These are phyloP conservation scores for Berberis thunbergii DNA, from an alignment of 164 flowering plant genomes.

Conservation along the genomic window DNA sequence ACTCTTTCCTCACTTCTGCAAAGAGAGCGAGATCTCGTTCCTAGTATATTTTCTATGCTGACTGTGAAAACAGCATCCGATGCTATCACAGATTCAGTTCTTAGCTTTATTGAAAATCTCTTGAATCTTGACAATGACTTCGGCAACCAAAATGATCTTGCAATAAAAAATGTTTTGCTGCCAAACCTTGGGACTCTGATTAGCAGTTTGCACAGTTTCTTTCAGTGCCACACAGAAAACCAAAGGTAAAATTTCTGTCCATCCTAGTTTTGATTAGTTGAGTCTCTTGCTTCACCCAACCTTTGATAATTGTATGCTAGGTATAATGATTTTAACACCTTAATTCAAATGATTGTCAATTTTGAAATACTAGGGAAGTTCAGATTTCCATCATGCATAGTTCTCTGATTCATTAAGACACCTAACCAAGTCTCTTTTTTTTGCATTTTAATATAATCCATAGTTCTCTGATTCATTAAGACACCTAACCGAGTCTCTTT, in stretches of 20 bases:
- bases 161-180: slow-evolving; percentile 31
- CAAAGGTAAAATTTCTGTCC: slow-evolving; percentile 39
- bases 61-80: slow-evolving; percentile 55
- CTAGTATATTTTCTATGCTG: slow-evolving; percentile 75
- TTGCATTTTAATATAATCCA: no score
- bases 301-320: no score
- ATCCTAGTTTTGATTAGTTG: neutral
- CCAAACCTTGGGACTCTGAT: slow-evolving; percentile 53
- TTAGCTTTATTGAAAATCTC: slow-evolving; percentile 71
- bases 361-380: no score
- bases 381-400: no score
- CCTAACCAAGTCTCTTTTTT: no score
- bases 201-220: slow-evolving; percentile 48
- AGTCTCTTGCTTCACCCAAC: no score
- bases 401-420: no score
- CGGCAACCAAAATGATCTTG: slow-evolving; percentile 25
- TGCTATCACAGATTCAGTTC: slow-evolving; percentile 48
- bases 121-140: slow-evolving; percentile 49
- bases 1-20: slow-evolving; percentile 50
- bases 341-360: no score
- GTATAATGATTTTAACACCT: no score
- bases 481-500: no score
- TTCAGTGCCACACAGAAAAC: slow-evolving; percentile 25
- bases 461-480: no score
- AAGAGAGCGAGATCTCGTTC: slow-evolving; percentile 53